Evolutionary conservation across 257 asterid genomes (phyloP), one percentile per base, ranked within the genome.

Genomic region (Capsicum chinense): DNA sequence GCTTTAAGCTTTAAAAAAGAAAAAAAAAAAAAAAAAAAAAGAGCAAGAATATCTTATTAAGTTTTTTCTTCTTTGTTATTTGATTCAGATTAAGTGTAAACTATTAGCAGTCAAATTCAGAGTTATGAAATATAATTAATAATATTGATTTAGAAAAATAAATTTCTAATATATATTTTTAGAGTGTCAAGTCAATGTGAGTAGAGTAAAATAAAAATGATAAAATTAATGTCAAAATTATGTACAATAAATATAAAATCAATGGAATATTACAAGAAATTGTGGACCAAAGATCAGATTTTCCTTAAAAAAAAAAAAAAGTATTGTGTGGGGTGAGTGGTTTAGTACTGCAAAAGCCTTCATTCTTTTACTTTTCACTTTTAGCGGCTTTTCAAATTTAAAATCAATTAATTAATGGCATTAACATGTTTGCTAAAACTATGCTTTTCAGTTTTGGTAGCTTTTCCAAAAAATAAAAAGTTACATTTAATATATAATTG

Each of bases 361-460:
- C 63, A 76, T 76, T 9, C 47, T 14, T 21, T 21, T 13, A 21
- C 47, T 48, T 52, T 76, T 37, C 26, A 21, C 63, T 76, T 74
- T 76, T 76, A 76, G 81, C 81, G 52, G 81, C 81, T 76, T 76
- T 76, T 76, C 4, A 26, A 52, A 21, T 26, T 76, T 52, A 50
- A 76, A 76, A 52, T 52, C n/a, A 76, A 76, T 52, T 26, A 26
- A 48, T 52, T 52, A 76, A 52, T 13, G 39, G 3, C 26, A 76
- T 76, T 76, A 76, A 26, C 81, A 76, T 3, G 26, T 74, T 66
- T 76, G 63, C 81, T 76, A 76, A 26, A 76, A 6, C 16, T 76
- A 76, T 76, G 81, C 63, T 76, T 76, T 76, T 74, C 60, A 74
- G 62, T 74, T 48, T 48, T 47, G 19, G 62, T 74, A 50, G 62